Percentiles rank a stretch among this genome's conserved stretches.
phyloP scores from a whole-genome alignment of 345 rosid species.

The Eucalyptus tenuipes region DNA sequence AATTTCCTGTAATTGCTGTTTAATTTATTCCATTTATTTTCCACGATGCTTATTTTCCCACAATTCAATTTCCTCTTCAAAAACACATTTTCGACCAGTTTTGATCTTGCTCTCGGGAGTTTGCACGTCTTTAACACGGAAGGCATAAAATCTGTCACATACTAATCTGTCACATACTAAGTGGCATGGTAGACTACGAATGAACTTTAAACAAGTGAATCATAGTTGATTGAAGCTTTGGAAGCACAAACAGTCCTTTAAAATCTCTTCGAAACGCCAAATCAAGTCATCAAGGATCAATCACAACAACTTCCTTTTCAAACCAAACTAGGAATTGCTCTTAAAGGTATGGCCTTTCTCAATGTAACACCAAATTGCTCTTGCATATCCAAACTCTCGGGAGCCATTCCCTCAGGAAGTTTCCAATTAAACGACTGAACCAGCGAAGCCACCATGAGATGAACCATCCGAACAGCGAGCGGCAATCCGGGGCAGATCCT shows the following conservation, averaged over 20 bases:
- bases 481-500: conserved; percentile 18
- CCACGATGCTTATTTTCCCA: not conserved
- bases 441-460: conserved; percentile 10
- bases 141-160: not conserved
- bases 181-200: not conserved
- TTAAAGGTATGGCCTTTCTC: not conserved
- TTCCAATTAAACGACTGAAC: conserved; percentile 12
- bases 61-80: not conserved
- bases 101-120: not conserved
- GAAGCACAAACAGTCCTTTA: not conserved
- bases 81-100: not conserved
- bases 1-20: not conserved
- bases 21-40: not conserved
- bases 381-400: conserved; percentile 7
- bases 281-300: not conserved
- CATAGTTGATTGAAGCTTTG: not conserved
- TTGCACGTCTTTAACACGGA: rapidly evolving
- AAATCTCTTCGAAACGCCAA: not conserved
- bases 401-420: not conserved
- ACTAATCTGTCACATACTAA: not conserved
- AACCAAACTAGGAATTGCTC: not conserved
- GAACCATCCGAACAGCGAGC: conserved; percentile 5
- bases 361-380: conserved; percentile 10
- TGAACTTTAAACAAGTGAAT: not conserved
- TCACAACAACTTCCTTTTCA: not conserved